Evolutionary conservation across 1,139 yeast genomes (phyloP).

Genomic region (Sugiyamaella sp.): DNA sequence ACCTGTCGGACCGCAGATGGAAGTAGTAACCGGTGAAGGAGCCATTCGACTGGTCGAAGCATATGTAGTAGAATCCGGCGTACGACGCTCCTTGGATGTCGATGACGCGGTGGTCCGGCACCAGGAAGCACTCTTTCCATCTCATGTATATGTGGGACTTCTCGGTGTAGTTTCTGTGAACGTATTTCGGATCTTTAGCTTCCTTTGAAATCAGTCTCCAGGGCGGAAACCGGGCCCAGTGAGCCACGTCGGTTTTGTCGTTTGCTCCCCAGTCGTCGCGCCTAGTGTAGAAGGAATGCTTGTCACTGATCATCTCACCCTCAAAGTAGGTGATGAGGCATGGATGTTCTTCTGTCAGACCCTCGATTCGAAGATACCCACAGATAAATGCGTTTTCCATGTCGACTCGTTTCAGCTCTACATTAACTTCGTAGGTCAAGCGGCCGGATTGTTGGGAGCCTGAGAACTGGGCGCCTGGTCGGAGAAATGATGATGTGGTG

Average conservation of each 20-base stretch:
- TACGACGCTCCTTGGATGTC: conserved; percentile 72
- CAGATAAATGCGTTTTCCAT: conserved; percentile 61
- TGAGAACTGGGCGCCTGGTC: conserved; percentile 63
- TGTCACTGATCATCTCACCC: conserved; percentile 79
- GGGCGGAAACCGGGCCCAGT: conserved; percentile 80
- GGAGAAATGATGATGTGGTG: conserved; percentile 41
- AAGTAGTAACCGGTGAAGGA: conserved; percentile 78
- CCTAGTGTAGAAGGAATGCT: conserved; percentile 51
- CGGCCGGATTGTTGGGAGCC: conserved; percentile 80
- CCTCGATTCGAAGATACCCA: conserved; percentile 80
- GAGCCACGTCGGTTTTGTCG: conserved; percentile 72
- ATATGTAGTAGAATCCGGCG: conserved; percentile 90
- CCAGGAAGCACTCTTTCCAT: conserved; percentile 88
- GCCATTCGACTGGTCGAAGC: conserved; percentile 77
- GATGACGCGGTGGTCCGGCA: conserved; percentile 75
- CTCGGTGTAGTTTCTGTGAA: conserved; percentile 39
- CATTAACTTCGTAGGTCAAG: conserved; percentile 66
- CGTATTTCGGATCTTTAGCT: conserved; percentile 38
- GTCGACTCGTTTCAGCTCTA: conserved; percentile 73
- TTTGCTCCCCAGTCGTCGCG: conserved; percentile 61
- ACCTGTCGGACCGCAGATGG: conserved; percentile 74
- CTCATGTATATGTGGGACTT: conserved; percentile 77
- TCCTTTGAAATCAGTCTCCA: conserved; percentile 49
- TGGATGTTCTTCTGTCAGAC: conserved; percentile 75
- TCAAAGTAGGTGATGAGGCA: conserved; percentile 84